Evolutionary conservation across 805 yeast species (phyloP), one percentile per base, ranked within the genome.

Genomic region (Ogataea parapolymorpha): DNA sequence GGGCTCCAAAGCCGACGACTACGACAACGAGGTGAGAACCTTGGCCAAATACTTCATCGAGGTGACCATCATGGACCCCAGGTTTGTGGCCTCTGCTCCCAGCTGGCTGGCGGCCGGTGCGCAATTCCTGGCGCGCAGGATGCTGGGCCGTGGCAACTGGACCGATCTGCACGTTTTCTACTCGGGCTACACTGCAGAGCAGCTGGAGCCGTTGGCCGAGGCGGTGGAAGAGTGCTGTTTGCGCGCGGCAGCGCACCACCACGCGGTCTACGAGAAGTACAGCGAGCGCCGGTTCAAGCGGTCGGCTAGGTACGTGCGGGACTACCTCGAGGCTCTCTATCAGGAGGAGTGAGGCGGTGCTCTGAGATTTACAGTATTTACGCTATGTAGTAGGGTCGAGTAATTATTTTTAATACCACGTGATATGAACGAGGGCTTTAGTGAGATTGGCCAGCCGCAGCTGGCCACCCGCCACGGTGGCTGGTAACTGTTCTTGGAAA

Each of bases 1-100:
- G 57, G 83, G 88, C 29, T 85, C 95, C 32, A 87, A 85, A 58
- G 95, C 95, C 30, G 96, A 89, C 64, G 86, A 83, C 57, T 89
- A 88, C 63, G 93, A 88, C 60, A 77, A 82, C 45, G 82, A 79
- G 58, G 77, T 86, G 38, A 77, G 96, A 62, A 85, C 93, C 2
- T 64, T 86, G 40, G 95, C 91, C n/a, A 89, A 89, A 61, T 88
- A 85, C 61, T 69, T 90, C 42, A 63, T 90, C 45, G 96, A 90
- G 61, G 76, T 84, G 39, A 73, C 89, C 26, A 71, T 83, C 25
- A 79, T 88, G 54, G 95, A 85, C 57, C 76, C 82, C 53, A 72
- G 74, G 52, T 84, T 89, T 54, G 75, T 88, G 48, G 79, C 82
- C 14, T 65, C 77, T 37, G 77, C 79, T 44, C 90, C 95, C 14